A percentile compares a stretch with the other conserved stretches of the same genome.
phyloP scores from a whole-genome alignment of 495 filamentous ascomycete species.

The Cenococcum geophilum region DNA sequence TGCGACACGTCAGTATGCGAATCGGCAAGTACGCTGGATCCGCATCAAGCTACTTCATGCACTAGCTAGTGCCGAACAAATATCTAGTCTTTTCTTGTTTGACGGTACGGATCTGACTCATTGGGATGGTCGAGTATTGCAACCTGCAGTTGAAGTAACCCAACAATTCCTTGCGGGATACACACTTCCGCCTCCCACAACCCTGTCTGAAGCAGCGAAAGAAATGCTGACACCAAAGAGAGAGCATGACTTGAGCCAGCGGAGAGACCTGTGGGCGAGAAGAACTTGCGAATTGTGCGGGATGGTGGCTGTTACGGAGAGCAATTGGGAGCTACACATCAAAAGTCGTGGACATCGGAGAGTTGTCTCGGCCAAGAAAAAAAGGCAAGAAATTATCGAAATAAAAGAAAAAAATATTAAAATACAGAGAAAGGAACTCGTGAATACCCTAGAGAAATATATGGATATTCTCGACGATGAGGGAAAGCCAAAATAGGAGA shows the following conservation, averaged over 20 bases:
- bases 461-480: background rate
- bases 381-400: background rate
- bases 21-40: conserved; percentile 78
- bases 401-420: background rate
- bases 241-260: conserved; percentile 42
- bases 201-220: conserved; percentile 55
- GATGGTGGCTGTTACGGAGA: conserved; percentile 59
- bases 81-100: conserved; percentile 60
- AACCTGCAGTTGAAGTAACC: conserved; percentile 58
- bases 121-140: conserved; percentile 56
- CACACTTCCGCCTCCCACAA: conserved; percentile 53
- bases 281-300: conserved; percentile 65
- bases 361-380: conserved; percentile 9
- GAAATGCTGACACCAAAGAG: conserved; percentile 51
- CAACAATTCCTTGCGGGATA: conserved; percentile 51
- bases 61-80: conserved; percentile 48
- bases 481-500: background rate
- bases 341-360: conserved; percentile 45
- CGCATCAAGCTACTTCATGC: conserved; percentile 68
- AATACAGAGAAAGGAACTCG: background rate
- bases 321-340: conserved; percentile 71
- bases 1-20: conserved; percentile 82
- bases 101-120: conserved; percentile 59
- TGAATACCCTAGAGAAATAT: background rate
- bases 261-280: conserved; percentile 46